Percentiles rank a stretch among this genome's conserved stretches.
phyloP scores from a whole-genome alignment of 345 rosid species.

The Gynandropsis gynandra region DNA sequence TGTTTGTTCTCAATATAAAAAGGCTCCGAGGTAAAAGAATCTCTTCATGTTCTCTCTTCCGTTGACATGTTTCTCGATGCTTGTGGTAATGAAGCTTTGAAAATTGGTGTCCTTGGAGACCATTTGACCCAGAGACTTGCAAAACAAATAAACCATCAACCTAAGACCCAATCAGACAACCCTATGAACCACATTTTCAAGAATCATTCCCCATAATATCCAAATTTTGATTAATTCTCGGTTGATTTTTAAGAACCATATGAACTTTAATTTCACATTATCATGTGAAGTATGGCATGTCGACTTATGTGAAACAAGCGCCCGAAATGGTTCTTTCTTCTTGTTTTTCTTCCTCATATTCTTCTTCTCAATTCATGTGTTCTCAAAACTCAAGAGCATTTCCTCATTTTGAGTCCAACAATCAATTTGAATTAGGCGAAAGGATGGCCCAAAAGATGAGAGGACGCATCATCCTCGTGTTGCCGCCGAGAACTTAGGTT shows the following conservation, averaged over 20 bases:
- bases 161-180: no score
- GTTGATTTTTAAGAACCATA: not conserved
- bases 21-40: no score
- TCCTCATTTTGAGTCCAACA: slow-evolving; percentile 12
- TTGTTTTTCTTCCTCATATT: not conserved
- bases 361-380: not conserved
- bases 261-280: not conserved
- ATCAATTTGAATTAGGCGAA: not conserved
- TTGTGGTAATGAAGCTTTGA: not conserved
- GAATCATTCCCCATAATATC: no score
- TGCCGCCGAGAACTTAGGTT: no score
- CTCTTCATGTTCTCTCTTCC: no score
- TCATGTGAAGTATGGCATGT: no score
- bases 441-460: not conserved
- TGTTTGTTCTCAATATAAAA: no score
- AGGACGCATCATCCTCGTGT: not conserved
- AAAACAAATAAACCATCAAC: no score
- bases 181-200: no score
- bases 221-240: no score
- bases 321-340: slow-evolving; percentile 9
- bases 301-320: not conserved
- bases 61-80: not conserved
- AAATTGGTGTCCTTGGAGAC: not conserved
- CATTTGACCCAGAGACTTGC: no score
- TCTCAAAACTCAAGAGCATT: slow-evolving; percentile 4